Evolutionary conservation across 495 filamentous ascomycete species (phyloP).

Genomic region (Peziza echinospora): DNA sequence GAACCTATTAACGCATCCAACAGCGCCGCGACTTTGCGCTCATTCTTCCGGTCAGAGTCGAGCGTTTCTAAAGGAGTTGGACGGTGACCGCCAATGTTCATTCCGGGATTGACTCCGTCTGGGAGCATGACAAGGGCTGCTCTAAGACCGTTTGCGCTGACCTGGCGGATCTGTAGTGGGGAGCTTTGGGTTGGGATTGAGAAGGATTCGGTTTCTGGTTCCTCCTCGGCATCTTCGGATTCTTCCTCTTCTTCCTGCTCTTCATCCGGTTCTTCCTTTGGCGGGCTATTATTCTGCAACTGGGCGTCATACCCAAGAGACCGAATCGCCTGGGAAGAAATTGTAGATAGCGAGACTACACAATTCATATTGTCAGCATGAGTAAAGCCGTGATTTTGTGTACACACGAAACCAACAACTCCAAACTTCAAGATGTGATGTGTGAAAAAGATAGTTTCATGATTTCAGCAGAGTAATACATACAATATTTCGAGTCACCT

Average conservation of each 20-base stretch:
- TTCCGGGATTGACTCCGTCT: background rate
- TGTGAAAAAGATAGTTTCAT: too few relatives aligned
- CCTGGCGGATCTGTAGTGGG: too few relatives aligned
- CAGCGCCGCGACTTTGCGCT: slow-evolving; percentile 18
- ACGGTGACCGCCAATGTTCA: background rate
- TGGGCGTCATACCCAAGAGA: slow-evolving; percentile 50
- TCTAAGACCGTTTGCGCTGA: too few relatives aligned
- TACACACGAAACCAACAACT: too few relatives aligned
- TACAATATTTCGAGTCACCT: slow-evolving; percentile 29
- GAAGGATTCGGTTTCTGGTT: too few relatives aligned
- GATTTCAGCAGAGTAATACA: slow-evolving; percentile 2
- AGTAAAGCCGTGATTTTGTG: too few relatives aligned
- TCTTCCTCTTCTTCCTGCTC: slow-evolving; percentile 24
- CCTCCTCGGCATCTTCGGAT: too few relatives aligned
- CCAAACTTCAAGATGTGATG: too few relatives aligned
- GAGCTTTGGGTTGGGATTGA: too few relatives aligned
- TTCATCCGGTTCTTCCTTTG: slow-evolving; percentile 17
- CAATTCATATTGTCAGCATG: background rate
- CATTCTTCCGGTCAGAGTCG: slow-evolving; percentile 12
- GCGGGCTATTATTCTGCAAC: slow-evolving; percentile 3
- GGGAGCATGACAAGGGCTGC: too few relatives aligned
- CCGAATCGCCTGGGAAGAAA: slow-evolving; percentile 18
- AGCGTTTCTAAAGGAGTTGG: background rate
- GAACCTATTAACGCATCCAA: slow-evolving; percentile 20
- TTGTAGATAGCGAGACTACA: slow-evolving; percentile 3